Conservation (phyloP, 495 filamentous ascomycete genomes). For the Aspergillus mulundensis region DNA sequence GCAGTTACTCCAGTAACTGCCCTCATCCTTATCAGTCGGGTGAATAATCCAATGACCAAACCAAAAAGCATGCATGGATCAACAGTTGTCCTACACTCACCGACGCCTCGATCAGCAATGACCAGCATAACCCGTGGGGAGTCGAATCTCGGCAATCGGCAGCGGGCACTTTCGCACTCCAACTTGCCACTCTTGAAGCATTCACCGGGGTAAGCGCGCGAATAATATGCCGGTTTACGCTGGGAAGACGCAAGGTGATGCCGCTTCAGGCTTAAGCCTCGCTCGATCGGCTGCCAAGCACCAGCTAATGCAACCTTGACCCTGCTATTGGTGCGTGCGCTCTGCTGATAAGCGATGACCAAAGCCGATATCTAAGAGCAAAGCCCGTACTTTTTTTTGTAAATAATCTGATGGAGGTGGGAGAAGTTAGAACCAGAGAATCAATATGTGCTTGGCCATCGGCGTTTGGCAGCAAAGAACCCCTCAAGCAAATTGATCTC, state of each 20-base stretch:
- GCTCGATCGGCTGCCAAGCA: slow-evolving; percentile 14
- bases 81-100: not conserved
- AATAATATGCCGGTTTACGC: not conserved
- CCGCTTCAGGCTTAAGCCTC: slow-evolving; percentile 1
- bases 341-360: not conserved
- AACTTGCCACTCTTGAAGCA: not conserved
- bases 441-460: not conserved
- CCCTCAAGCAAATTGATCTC: not conserved
- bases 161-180: not conserved
- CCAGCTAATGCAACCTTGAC: slow-evolving; percentile 10
- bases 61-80: not conserved
- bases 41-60: slow-evolving; percentile 4
- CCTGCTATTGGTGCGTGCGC: slow-evolving; percentile 1
- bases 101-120: slow-evolving; percentile 1
- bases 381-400: not conserved
- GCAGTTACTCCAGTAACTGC: not conserved
- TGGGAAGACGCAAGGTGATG: not conserved
- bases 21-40: not conserved
- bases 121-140: not conserved
- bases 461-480: too few relatives aligned
- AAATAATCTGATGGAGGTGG: too few relatives aligned
- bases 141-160: not conserved
- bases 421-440: too few relatives aligned
- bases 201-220: not conserved
- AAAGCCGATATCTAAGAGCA: not conserved